A percentile compares a stretch with the other conserved stretches of the same genome.
These are phyloP conservation scores for Clonostachys solani DNA, from an alignment of 2,329 filamentous ascomycete species.

Conservation along the genomic window DNA sequence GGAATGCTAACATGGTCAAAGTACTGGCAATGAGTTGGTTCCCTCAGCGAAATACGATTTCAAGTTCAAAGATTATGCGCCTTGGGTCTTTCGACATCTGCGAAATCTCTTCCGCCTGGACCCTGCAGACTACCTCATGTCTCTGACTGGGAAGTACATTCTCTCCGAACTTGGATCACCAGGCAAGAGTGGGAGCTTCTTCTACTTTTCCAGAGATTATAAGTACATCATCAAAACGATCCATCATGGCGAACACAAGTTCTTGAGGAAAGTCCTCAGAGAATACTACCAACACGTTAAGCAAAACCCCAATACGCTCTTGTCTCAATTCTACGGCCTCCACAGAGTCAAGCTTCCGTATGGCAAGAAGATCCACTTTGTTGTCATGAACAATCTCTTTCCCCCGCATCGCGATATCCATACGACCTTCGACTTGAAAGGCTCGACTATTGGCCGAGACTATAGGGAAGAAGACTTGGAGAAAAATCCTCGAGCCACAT, in stretches of 20 bases:
- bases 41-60: constrained; percentile 99
- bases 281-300: constrained; percentile 93
- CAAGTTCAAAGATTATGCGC: constrained; percentile 99
- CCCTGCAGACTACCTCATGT: constrained; percentile 97
- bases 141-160: constrained; percentile 96
- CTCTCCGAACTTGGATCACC: constrained; percentile 94
- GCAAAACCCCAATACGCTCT: constrained; percentile 90
- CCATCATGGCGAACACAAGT: constrained; percentile 90
- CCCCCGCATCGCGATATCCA: constrained; percentile 97
- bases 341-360: constrained; percentile 98
- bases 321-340: constrained; percentile 96
- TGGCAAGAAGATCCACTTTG: constrained; percentile 97
- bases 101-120: constrained; percentile 86
- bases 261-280: constrained; percentile 75
- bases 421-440: constrained; percentile 94
- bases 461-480: constrained; percentile 84
- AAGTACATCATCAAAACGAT: constrained; percentile 99
- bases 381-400: constrained; percentile 99
- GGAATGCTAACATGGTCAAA: constrained; percentile 25
- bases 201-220: constrained; percentile 99
- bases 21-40: constrained; percentile 93
- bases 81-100: constrained; percentile 95
- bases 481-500: constrained; percentile 83
- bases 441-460: constrained; percentile 89
- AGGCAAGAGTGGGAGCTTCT: constrained; percentile 98